Percentiles rank a stretch among this genome's conserved stretches.
Conservation (phyloP, 2,329 filamentous ascomycete species). For the Lomentospora prolificans region DNA sequence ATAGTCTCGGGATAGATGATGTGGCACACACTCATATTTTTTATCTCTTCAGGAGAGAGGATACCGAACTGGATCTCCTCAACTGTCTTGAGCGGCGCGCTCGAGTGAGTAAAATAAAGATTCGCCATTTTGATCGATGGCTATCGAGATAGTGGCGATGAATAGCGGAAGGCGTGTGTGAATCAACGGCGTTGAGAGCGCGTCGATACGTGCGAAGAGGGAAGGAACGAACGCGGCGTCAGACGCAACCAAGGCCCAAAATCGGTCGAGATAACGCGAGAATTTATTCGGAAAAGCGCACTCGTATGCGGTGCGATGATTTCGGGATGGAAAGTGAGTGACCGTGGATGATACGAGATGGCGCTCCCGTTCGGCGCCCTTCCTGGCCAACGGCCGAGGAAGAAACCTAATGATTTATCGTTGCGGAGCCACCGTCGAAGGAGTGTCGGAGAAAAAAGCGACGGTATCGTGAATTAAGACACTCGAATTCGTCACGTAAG, state of each 20-base stretch:
- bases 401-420: constrained; percentile 30
- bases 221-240: neutral
- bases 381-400: constrained; percentile 37
- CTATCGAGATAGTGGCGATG: constrained; percentile 7
- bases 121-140: constrained; percentile 67
- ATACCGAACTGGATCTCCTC: constrained; percentile 99
- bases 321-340: constrained; percentile 22
- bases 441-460: constrained; percentile 23
- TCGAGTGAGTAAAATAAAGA: constrained; percentile 81
- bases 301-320: neutral
- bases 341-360: constrained; percentile 26
- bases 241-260: neutral
- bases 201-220: neutral
- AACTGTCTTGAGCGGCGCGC: constrained; percentile 92
- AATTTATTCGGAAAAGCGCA: neutral
- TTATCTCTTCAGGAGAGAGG: constrained; percentile 96
- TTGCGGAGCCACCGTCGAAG: constrained; percentile 33
- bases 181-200: neutral
- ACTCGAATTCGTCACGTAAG: neutral
- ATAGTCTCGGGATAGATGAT: constrained; percentile 99
- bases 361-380: constrained; percentile 31
- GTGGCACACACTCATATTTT: constrained; percentile 94
- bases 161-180: neutral
- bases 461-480: constrained; percentile 20
- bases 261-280: neutral